These are phyloP conservation scores for Kuraishia ogatae DNA, from an alignment of 805 yeast genomes.

Conservation along the genomic window DNA sequence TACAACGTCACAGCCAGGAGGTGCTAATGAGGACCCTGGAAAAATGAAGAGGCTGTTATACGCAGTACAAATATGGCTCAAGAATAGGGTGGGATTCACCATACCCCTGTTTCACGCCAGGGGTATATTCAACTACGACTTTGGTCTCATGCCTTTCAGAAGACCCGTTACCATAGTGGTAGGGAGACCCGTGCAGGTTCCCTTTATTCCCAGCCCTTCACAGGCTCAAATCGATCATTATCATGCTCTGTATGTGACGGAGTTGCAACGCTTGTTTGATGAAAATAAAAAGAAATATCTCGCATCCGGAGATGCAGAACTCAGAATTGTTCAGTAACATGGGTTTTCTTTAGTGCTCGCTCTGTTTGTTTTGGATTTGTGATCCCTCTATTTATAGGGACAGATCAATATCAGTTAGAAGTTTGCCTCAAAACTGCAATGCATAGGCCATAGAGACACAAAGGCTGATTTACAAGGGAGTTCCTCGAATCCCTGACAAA, in stretches of 20 bases:
- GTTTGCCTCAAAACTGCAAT: too few relatives aligned
- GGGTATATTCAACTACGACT: conserved; percentile 87
- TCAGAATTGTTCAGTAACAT: conserved; percentile 33
- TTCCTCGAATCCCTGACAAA: too few relatives aligned
- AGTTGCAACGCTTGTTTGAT: conserved; percentile 53
- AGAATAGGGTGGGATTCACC: conserved; percentile 69
- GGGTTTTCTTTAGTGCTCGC: background rate
- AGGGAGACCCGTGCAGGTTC: conserved; percentile 59
- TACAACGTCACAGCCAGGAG: conserved; percentile 15
- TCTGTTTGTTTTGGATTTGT: too few relatives aligned
- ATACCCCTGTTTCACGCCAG: conserved; percentile 88
- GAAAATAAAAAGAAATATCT: conserved; percentile 49
- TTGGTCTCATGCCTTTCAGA: conserved; percentile 84
- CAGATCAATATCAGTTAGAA: too few relatives aligned
- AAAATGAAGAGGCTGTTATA: conserved; percentile 25
- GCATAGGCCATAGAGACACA: too few relatives aligned
- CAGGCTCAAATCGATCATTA: conserved; percentile 52
- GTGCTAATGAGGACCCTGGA: background rate
- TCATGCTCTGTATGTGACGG: conserved; percentile 63
- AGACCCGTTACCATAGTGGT: conserved; percentile 69
- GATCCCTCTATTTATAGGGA: too few relatives aligned
- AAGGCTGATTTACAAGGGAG: too few relatives aligned
- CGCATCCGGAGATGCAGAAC: conserved; percentile 38
- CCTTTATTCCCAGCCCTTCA: conserved; percentile 33
- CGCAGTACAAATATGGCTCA: conserved; percentile 63